Evolutionary conservation across 2,329 filamentous ascomycete species (phyloP).

Genomic region (Ceratocystis eucalypticola): DNA sequence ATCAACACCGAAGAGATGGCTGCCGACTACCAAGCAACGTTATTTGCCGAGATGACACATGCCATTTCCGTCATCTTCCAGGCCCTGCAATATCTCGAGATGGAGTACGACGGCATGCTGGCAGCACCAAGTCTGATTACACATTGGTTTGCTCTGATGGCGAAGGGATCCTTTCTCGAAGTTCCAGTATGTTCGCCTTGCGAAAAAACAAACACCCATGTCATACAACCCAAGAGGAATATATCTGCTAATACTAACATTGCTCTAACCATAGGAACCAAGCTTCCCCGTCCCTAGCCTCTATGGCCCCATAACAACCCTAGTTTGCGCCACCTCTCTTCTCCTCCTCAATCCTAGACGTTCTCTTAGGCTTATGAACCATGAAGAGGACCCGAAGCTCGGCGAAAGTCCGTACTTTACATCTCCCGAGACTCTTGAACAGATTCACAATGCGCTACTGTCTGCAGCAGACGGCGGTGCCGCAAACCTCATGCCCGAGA

Average conservation of each 20-base stretch:
- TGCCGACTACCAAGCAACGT: conserved; percentile 46
- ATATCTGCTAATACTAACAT: background rate
- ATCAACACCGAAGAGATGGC: conserved; percentile 41
- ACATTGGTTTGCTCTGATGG: conserved; percentile 32
- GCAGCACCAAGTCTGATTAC: conserved; percentile 13
- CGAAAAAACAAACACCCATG: background rate
- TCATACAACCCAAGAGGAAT: too few species aligned
- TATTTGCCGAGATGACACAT: conserved; percentile 59
- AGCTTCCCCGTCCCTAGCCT: conserved; percentile 16
- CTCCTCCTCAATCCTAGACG: conserved; percentile 53
- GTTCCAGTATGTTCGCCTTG: conserved; percentile 37
- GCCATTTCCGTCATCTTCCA: conserved; percentile 61
- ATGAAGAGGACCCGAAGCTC: conserved; percentile 33
- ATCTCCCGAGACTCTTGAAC: conserved; percentile 53
- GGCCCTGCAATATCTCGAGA: conserved; percentile 35
- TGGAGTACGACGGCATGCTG: conserved; percentile 15
- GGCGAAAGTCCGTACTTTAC: conserved; percentile 46
- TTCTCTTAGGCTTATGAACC: conserved; percentile 43
- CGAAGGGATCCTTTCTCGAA: conserved; percentile 55
- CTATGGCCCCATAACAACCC: conserved; percentile 36
- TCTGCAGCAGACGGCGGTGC: conserved; percentile 42
- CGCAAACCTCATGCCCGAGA: conserved; percentile 55
- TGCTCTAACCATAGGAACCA: conserved; percentile 6
- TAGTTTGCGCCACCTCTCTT: conserved; percentile 58
- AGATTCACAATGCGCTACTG: conserved; percentile 59